Conservation (phyloP, 1,284 basidiomycete species). For the Cryptococcus sp. region DNA sequence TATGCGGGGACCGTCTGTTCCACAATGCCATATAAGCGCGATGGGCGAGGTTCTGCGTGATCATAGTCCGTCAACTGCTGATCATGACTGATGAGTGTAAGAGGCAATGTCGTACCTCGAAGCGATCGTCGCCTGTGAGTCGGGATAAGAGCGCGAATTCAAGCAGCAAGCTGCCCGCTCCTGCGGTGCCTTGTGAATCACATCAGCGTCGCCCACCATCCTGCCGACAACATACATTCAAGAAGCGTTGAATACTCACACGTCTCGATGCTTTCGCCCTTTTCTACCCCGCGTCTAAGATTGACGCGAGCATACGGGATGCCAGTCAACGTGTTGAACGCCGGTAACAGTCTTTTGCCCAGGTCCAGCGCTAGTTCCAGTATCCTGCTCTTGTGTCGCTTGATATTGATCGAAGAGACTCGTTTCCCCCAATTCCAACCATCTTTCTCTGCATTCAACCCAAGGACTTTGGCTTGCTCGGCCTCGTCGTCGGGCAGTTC, state of each 20-base stretch:
- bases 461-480: conserved; percentile 24
- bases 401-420: conserved; percentile 64
- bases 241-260: conserved; percentile 31
- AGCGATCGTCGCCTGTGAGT: conserved; percentile 79
- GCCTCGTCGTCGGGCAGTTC: conserved; percentile 49
- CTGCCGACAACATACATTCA: not conserved
- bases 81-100: not conserved
- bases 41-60: conserved; percentile 43
- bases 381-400: conserved; percentile 70
- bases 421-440: conserved; percentile 10
- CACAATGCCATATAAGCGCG: conserved; percentile 86
- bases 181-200: conserved; percentile 80
- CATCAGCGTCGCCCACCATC: conserved; percentile 61
- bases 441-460: conserved; percentile 10
- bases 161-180: conserved; percentile 84
- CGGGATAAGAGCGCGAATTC: conserved; percentile 90
- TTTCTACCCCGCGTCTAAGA: conserved; percentile 38
- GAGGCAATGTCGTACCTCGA: conserved; percentile 64
- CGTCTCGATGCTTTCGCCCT: conserved; percentile 46
- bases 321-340: conserved; percentile 84
- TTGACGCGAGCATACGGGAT: conserved; percentile 82
- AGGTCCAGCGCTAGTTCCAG: conserved; percentile 79
- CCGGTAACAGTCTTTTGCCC: conserved; percentile 77
- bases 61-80: not conserved
- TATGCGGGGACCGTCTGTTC: conserved; percentile 80